Base-by-base conservation (phyloP, 2,329 filamentous ascomycete species). In the Dichotomopilus funicola region DNA sequence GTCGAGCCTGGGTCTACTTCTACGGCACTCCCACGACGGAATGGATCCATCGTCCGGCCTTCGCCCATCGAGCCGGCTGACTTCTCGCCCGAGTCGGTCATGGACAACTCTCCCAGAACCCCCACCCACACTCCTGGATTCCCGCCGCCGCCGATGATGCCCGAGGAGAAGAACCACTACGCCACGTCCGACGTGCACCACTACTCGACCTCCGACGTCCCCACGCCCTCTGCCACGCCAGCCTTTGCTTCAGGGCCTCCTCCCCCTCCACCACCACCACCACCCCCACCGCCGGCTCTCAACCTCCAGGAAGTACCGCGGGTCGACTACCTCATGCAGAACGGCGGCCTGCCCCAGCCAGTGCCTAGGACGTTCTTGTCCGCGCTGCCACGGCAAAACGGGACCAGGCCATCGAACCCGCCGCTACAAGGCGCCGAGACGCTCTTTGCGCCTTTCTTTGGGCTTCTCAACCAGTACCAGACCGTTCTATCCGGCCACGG, bases 321-420 rank as follows among this genome's bases (percentile, higher is more conserved):
- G 58, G 91, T 97, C 13, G 92, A 97, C 68, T 97, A 97, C 68
- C 77, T 97, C 13, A 78, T 96, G 53, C 89, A 94, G 64, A 87
- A 96, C 69, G 92, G 92, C 41, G 92, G 92, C 0, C 73, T 97
- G 13, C 71, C 83, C 27, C 80, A 87, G 45, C 76, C 83, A 0
- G 80, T 94, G 0, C 84, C 91, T 0, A 88, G 86, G 63, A 83
- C 83, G 57, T 82, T 96, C 51, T 74, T 96, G 6, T 78, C 84
- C 41, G 85, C 77, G 44, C 74, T 82, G 55, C 86, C 82, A 36
- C 77, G 72, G 54, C 76, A 74, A 67, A 80, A 76, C 69, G 80
- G 74, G 58, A 80, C 75, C 36, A 75, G 81, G 44, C 77, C 81
- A 1, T 81, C 84, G 6, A 85, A 86, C 52, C 79, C 81, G 6